A percentile compares a stretch with the other conserved stretches of the same genome.
These are phyloP conservation scores for Penicillium decumbens DNA, from an alignment of 2,329 filamentous ascomycete species.

Conservation along the genomic window DNA sequence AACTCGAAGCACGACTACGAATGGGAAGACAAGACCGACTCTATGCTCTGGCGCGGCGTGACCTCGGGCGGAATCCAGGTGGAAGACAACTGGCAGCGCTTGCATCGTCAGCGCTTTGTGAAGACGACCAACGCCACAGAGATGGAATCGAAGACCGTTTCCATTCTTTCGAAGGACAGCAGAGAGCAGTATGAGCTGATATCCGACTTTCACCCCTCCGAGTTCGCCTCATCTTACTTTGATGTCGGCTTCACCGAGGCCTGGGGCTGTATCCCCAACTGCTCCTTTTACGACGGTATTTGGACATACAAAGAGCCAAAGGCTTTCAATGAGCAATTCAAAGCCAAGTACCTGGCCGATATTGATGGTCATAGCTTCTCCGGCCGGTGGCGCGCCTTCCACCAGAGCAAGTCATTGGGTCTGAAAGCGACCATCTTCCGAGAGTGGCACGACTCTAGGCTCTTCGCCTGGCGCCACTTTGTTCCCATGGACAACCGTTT, in stretches of 20 bases:
- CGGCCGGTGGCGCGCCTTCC: constrained; percentile 42
- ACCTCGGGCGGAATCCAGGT: constrained; percentile 59
- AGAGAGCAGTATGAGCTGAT: constrained; percentile 5
- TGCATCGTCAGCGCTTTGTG: constrained; percentile 41
- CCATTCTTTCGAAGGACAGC: constrained; percentile 28
- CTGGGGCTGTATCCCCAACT: constrained; percentile 37
- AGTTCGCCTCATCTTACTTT: constrained; percentile 33
- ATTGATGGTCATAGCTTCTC: constrained; percentile 42
- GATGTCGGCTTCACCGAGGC: constrained; percentile 36
- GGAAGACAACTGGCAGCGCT: constrained; percentile 33
- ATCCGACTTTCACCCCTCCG: constrained; percentile 7
- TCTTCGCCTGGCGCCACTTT: constrained; percentile 52
- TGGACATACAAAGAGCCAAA: constrained; percentile 25
- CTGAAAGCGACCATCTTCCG: constrained; percentile 53
- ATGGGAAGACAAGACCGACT: constrained; percentile 56
- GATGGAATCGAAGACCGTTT: constrained; percentile 20
- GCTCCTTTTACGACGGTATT: constrained; percentile 31
- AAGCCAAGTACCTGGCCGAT: constrained; percentile 37
- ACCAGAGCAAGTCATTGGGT: constrained; percentile 46
- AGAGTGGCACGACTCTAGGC: constrained; percentile 52
- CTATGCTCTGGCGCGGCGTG: constrained; percentile 60
- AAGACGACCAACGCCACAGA: constrained; percentile 34
- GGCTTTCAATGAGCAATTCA: constrained; percentile 34
- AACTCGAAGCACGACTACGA: constrained; percentile 51
- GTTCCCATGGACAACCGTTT: constrained; percentile 52